Base-by-base conservation (phyloP, 805 yeast genomes). In the Ogataea trehaloabstinens region DNA sequence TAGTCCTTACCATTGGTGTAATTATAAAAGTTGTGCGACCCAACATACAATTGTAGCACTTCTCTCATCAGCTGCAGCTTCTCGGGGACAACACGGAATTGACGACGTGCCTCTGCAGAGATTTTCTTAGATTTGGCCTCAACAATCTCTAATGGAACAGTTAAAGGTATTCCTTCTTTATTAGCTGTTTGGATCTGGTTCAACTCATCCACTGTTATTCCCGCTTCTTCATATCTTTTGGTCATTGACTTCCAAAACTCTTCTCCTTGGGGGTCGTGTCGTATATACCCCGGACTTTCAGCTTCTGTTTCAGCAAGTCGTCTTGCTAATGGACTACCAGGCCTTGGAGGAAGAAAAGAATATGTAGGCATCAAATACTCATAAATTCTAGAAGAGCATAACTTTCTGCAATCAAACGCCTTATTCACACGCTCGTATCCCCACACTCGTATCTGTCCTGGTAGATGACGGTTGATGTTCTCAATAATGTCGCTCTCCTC, bases 311-410 rank as follows among this genome's bases (percentile, higher is more conserved):
- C 70, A 33, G 60, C 66, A 32, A 87, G 72, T 53, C 78, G 75
- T 44, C 76, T 70, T 37, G 78, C 83, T 44, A 93, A 68, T 7
- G 76, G 68, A 20, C 89, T 73, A 29, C 71, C 68, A 5, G 95
- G 95, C 55, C 84, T 81, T n/a, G 99, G 97, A 7, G 95, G 93
- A 40, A 93, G 67, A 46, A 93, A 77, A 1, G 95, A 78, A 60
- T 88, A 90, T 0, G 95, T 86, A 29, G 99, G 99, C 58, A 93
- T 73, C 53, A 93, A 65, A 58, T 93, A 93, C 67, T 93, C 99
- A 61, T 93, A 93, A 45, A 95, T 74, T 60, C 99, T 78, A n/a
- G 96, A 88, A 3, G 93, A 82, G 67, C 99, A 93, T 84, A 89
- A 78, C 60, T 87, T 89, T 50, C 98, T 75, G 64, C 97, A 89